These are phyloP conservation scores for Claviceps spartinae DNA, from an alignment of 2,329 filamentous ascomycete genomes.

Conservation along the genomic window DNA sequence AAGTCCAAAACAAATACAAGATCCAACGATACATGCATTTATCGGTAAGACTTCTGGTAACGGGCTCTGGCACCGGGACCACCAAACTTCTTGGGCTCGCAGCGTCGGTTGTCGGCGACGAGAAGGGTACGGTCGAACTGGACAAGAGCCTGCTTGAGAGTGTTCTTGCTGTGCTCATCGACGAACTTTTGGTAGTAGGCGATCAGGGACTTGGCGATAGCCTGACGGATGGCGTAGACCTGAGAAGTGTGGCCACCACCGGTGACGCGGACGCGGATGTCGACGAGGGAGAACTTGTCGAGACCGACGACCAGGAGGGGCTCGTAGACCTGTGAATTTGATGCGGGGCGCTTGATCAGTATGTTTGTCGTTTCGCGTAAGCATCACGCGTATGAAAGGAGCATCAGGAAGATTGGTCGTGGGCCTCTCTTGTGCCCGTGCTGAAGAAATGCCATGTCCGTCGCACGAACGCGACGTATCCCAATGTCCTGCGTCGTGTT, in stretches of 20 bases:
- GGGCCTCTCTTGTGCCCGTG: background rate
- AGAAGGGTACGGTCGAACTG: constrained; percentile 95
- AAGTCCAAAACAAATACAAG: background rate
- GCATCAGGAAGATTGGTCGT: no score
- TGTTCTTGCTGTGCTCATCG: constrained; percentile 99
- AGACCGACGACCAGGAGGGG: constrained; percentile 91
- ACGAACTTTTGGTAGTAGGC: constrained; percentile 99
- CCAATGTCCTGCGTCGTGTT: background rate
- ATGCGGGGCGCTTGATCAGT: background rate
- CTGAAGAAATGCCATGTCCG: background rate
- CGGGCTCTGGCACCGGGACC: constrained; percentile 88
- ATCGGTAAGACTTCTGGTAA: constrained; percentile 99
- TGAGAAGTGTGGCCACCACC: constrained; percentile 97
- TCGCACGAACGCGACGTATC: background rate
- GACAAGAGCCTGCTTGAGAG: constrained; percentile 92
- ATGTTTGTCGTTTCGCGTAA: background rate
- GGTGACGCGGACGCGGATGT: constrained; percentile 91
- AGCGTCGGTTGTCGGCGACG: constrained; percentile 97
- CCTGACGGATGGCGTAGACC: constrained; percentile 97
- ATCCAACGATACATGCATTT: constrained; percentile 29
- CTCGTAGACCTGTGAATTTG: constrained; percentile 68
- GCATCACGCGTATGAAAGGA: background rate
- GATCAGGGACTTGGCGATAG: constrained; percentile 69
- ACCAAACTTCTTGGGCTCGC: constrained; percentile 97
- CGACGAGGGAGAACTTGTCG: constrained; percentile 93